Base-by-base conservation (phyloP, 73 alveolate genomes). In the Effrenium voratum region DNA sequence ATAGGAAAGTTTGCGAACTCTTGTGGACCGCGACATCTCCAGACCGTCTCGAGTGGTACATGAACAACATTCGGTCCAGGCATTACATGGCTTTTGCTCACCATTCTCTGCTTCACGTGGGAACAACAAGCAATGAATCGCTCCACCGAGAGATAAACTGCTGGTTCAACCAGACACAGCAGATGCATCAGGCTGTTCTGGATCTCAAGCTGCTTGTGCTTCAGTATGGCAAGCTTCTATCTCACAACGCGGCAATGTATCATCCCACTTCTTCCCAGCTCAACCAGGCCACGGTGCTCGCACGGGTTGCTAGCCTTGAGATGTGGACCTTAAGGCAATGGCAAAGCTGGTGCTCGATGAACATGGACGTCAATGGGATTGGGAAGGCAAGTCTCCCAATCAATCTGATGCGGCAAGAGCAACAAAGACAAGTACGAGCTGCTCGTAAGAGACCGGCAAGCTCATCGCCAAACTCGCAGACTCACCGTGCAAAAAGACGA, bases 91-190 rank as follows among this genome's bases (percentile, higher is more conserved):
- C 94, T 13, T 16, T 26, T 19, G 82, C 40, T n/a, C 82, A 85
- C 3, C 38, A 63, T 2, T 22, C 43, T 2, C 28, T 85, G 1
- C 47, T 85, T 32, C 81, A 59, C 1, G 41, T n/a, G 1, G 93
- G 93, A 26, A 83, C 93, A 34, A 83, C 79, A 16, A 36, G 59
- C 59, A 83, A 83, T 83, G 93, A 83, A 55, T n/a, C n/a, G n/a
- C n/a, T n/a, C n/a, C n/a, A 83, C 63, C 55, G 73, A 16, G 93
- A 83, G 60, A 55, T 83, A 55, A 83, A 83, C 30, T 43, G 77
- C 2, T 83, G 93, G 93, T 83, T 83, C 57, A 63, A 55, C 26
- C 93, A 83, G 41, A 83, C 93, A 28, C 93, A 83, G 41, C 34
- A 66, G 24, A 2, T 83, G 26, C 93, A 83, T 44, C 49, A 30